Conservation (phyloP, 2,329 filamentous ascomycete genomes). For the Sclerotinia glacialis region DNA sequence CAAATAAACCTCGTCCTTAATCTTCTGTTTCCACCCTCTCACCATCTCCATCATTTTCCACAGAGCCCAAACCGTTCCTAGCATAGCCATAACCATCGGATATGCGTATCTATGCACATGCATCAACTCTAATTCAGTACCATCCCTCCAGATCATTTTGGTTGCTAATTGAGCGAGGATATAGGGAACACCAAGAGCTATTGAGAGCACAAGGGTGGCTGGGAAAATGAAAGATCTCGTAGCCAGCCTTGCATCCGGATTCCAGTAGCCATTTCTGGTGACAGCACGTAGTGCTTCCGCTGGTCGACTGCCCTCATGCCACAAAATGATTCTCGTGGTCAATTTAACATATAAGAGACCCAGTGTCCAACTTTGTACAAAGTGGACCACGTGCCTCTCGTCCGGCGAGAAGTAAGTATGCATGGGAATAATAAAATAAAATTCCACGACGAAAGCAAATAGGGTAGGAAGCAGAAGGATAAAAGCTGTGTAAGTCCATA, state of each 20-base stretch:
- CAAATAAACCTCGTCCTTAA: conserved; percentile 92
- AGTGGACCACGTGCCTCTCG: conserved; percentile 68
- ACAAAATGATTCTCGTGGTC: conserved; percentile 64
- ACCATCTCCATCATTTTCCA: conserved; percentile 60
- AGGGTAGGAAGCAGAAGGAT: conserved; percentile 77
- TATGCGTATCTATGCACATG: conserved; percentile 66
- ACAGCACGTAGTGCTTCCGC: conserved; percentile 73
- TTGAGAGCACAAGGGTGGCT: conserved; percentile 56
- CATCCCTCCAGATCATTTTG: conserved; percentile 38
- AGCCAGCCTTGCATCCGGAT: conserved; percentile 74
- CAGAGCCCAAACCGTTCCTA: conserved; percentile 48
- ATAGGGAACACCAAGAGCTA: conserved; percentile 65
- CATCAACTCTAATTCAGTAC: conserved; percentile 31
- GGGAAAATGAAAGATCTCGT: conserved; percentile 88
- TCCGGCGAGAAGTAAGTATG: conserved; percentile 37
- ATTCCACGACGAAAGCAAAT: conserved; percentile 75
- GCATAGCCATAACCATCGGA: conserved; percentile 51
- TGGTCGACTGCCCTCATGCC: conserved; percentile 66
- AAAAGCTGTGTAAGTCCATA: conserved; percentile 74
- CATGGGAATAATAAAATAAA: conserved; percentile 84
- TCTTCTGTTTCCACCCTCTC: conserved; percentile 72
- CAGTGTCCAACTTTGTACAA: conserved; percentile 92
- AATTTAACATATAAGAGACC: conserved; percentile 89
- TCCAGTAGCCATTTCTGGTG: conserved; percentile 69
- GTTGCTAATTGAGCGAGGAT: conserved; percentile 54